phyloP scores from a whole-genome alignment of 805 yeast genomes.

The Scheffersomyces spartinae region DNA sequence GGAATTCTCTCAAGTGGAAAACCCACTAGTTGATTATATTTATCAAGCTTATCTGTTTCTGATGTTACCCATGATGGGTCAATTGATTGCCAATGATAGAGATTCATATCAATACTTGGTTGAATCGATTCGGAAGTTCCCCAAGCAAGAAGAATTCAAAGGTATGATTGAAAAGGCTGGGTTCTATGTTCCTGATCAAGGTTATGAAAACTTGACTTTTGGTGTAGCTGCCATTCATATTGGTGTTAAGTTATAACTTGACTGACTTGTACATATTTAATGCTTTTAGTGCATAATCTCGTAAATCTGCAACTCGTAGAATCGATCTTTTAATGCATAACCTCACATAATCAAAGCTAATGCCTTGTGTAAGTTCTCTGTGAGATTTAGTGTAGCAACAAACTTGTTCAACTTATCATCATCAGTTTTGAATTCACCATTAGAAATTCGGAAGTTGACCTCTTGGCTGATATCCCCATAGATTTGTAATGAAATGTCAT shows the following conservation, averaged over 20 bases:
- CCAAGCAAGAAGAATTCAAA: constrained; percentile 84
- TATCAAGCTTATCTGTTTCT: constrained; percentile 88
- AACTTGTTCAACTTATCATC: no score
- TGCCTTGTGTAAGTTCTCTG: no score
- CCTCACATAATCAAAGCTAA: no score
- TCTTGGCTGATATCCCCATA: no score
- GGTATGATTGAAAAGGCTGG: constrained; percentile 92
- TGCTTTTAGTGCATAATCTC: no score
- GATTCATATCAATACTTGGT: constrained; percentile 95
- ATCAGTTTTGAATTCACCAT: no score
- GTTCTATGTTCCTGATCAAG: constrained; percentile 72
- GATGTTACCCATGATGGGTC: constrained; percentile 88
- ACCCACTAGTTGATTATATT: constrained; percentile 57
- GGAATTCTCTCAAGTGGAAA: constrained; percentile 87
- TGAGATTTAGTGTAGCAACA: no score
- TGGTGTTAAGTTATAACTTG: constrained; percentile 68
- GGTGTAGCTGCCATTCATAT: constrained; percentile 95
- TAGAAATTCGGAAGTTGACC: no score
- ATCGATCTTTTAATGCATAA: no score
- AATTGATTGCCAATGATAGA: constrained; percentile 87
- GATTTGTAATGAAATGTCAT: no score
- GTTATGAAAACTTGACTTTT: constrained; percentile 88
- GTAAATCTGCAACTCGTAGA: no score
- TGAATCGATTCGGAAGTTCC: constrained; percentile 87
- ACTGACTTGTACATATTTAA: constrained; percentile 1